Conservation (phyloP, 768 basidiomycete species). For the Aureoboletus auriporus region DNA sequence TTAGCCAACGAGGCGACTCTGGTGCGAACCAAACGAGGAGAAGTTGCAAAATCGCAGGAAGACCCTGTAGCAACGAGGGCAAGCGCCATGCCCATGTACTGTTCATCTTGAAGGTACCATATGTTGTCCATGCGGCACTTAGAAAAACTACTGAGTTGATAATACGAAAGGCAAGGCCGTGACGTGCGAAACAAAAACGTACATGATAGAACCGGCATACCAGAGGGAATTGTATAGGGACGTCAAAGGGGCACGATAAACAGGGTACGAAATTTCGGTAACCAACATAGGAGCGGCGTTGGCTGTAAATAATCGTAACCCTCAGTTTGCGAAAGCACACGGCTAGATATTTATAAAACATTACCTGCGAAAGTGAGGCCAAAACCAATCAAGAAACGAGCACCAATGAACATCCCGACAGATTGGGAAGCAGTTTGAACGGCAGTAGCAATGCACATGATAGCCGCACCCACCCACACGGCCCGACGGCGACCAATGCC, state of each 20-base stretch:
- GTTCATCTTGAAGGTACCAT: constrained; percentile 68
- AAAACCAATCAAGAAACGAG: constrained; percentile 76
- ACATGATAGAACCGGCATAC: constrained; percentile 82
- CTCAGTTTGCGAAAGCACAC: not conserved
- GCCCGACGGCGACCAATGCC: constrained; percentile 63
- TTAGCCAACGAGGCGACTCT: constrained; percentile 82
- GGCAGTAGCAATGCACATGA: constrained; percentile 67
- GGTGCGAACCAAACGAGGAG: constrained; percentile 64
- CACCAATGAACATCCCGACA: constrained; percentile 76
- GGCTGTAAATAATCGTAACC: constrained; percentile 29
- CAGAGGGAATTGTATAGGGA: constrained; percentile 81
- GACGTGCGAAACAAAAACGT: constrained; percentile 21
- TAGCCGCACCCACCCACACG: constrained; percentile 63
- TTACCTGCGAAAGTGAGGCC: constrained; percentile 67
- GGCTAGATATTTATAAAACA: constrained; percentile 7
- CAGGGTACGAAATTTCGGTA: constrained; percentile 82
- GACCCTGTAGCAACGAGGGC: constrained; percentile 67
- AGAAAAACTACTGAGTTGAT: not conserved
- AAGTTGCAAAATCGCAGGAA: constrained; percentile 68
- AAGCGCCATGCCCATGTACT: constrained; percentile 81
- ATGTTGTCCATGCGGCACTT: constrained; percentile 82
- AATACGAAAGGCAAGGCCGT: not conserved
- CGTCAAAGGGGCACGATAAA: constrained; percentile 75
- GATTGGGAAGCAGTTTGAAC: constrained; percentile 70
- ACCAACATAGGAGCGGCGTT: constrained; percentile 81